Conservation (phyloP, 176 grass and related monocot species). For the Microstegium vimineum region DNA sequence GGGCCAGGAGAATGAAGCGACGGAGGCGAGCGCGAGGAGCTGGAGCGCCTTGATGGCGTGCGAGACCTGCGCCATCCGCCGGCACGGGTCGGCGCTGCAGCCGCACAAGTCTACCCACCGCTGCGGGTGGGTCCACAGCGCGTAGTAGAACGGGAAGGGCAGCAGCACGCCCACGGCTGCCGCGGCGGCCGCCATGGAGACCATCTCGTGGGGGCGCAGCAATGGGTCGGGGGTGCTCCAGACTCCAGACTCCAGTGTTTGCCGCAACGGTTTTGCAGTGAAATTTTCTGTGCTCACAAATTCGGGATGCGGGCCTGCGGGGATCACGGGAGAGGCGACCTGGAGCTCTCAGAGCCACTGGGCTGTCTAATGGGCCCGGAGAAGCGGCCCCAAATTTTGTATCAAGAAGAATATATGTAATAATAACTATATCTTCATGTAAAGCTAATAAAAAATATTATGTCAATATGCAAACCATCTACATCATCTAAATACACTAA, state of each 20-base stretch:
- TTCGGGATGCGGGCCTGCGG: not conserved
- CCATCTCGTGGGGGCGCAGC: not conserved
- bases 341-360: no score
- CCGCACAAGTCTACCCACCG: slow-evolving; percentile 82
- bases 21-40: slow-evolving; percentile 70
- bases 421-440: no score
- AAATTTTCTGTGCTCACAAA: not conserved
- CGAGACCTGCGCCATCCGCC: slow-evolving; percentile 82
- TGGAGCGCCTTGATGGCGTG: slow-evolving; percentile 80
- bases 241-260: no score
- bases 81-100: slow-evolving; percentile 60
- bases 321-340: no score
- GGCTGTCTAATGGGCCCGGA: not conserved
- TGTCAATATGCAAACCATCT: no score
- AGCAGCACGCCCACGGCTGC: slow-evolving; percentile 46
- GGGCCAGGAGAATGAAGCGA: slow-evolving; percentile 65
- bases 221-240: not conserved
- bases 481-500: no score
- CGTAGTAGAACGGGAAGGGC: slow-evolving; percentile 88
- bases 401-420: not conserved
- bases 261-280: not conserved
- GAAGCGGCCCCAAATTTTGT: not conserved
- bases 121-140: slow-evolving; percentile 68
- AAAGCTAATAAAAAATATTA: no score
- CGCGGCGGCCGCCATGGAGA: slow-evolving; percentile 1